Base-by-base conservation (phyloP, 345 rosid species). In the Lumnitzera littorea region DNA sequence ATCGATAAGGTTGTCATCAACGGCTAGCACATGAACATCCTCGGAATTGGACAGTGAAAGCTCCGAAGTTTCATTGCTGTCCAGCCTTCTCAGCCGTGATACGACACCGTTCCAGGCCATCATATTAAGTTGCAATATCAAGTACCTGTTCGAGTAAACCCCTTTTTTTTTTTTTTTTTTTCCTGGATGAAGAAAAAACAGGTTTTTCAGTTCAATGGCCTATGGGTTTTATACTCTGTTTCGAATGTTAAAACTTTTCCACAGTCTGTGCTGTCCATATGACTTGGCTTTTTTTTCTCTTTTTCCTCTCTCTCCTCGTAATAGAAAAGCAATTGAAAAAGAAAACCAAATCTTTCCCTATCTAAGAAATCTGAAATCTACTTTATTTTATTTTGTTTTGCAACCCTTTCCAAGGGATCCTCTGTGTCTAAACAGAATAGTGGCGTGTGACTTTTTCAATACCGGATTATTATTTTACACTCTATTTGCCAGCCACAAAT, bases 21-120 rank as follows among this genome's bases (percentile, higher is more conserved):
- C 98, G 46, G 98, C 98, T 15, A 92, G 68, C 2, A 92, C 98
- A 62, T 92, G 98, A 65, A 81, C 89, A 59, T 82, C 86, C 27
- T 82, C 80, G 1, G 77, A n/a, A 47, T 76, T 78, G 61, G 83
- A 63, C 29, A 76, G 70, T 2, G 80, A 57, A 46, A 78, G 62
- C 31, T 80, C 83, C 12, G 72, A 74, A 25, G 80, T 70, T 1
- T 69, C 80, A 12, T 74, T 65, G 74, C 50, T 71, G 51, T 79
- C 90, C 50, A 81, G 49, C 60, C 71, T 76, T 72, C 79, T 58
- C 50, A 62, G 59, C 66, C 80, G 73, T 5, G 89, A 64, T 63
- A 67, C 72, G 31, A 74, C 76, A 55, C 85, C 86, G 74, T 76
- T 82, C 50, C 70, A 61, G 1, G 82, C 79, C 95, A 36, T 36